Evolutionary conservation across 305 asterid genomes (phyloP), one percentile per base, ranked within the genome.

Genomic region (Fraxinus paxiana): DNA sequence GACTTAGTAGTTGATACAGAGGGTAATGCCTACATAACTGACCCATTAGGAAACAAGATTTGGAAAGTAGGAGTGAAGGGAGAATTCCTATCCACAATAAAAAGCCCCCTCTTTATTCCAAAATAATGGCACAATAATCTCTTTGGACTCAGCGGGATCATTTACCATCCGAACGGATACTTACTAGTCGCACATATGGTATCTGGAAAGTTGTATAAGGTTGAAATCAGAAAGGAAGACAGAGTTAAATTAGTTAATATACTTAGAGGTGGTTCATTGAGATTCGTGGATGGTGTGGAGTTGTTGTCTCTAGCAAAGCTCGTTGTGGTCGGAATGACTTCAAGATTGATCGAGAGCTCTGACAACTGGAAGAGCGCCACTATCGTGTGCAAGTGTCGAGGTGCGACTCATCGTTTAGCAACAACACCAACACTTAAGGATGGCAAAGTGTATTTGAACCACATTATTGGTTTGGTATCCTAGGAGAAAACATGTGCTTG

Each of bases 81-180:
- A 5, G 37, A 34, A 34, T 34, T 34, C 7, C 1, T 34, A 34
- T 34, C 37, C 37, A 34, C 5, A 34, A 34, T 34, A 34, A 34
- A 34, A 34, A 34, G 37, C 37, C 37, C 37, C 37, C 37, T 34
- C 37, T 34, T 34, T 93, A 80, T 78, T 46, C 89, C 92, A 0
- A 88, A 86, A 41, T 91, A 91, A 76, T 95, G 97, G 97, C 87
- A 90, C 94, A 83, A 77, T 37, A 86, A 34, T 34, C 54, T 90
- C 0, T 75, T 95, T 7, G 93, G 91, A 5, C 88, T 95, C 74
- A 95, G 93, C 0, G 99, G 99, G 10, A 92, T 95, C 28, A 91
- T 91, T 22, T 83, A 91, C 88, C 99, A 95, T 85, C 99, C 97
- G 10, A 90, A 95, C 35, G 96, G 97, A 0, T 95, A 92, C 90